These are phyloP conservation scores for Pseudonitzschia multiseries DNA, from an alignment of 108 stramenopile genomes.

Conservation along the genomic window DNA sequence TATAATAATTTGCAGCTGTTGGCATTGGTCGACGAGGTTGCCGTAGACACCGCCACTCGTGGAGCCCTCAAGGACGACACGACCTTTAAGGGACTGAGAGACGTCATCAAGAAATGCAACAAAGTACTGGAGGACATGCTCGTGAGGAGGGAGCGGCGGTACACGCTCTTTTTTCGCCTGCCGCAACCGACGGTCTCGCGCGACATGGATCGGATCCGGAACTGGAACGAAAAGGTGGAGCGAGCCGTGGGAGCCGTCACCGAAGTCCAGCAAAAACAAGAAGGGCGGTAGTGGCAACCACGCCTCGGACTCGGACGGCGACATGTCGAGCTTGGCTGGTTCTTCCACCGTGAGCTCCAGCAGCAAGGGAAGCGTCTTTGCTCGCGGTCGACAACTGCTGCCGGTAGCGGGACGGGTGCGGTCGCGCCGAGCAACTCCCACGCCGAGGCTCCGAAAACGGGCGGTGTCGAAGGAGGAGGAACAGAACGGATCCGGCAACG, in stretches of 20 bases:
- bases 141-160: constrained; percentile 71
- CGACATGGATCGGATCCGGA: constrained; percentile 62
- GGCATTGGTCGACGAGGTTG: constrained; percentile 82
- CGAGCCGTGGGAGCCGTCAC: constrained; percentile 81
- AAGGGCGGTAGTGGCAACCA: constrained; percentile 1
- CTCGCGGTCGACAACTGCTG: constrained; percentile 72
- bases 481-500: constrained; percentile 22
- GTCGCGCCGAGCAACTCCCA: constrained; percentile 79
- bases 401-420: constrained; percentile 79
- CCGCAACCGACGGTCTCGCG: constrained; percentile 53
- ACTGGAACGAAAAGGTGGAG: constrained; percentile 82
- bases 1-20: constrained; percentile 54
- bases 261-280: constrained; percentile 20
- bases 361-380: constrained; percentile 54
- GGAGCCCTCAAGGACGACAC: constrained; percentile 86
- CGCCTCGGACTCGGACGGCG: constrained; percentile 41
- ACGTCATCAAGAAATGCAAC: constrained; percentile 88
- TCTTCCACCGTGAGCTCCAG: constrained; percentile 38
- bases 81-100: constrained; percentile 77
- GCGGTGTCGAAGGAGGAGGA: constrained; percentile 11
- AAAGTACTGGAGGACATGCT: constrained; percentile 82
- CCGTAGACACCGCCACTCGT: constrained; percentile 81
- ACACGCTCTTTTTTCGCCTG: constrained; percentile 78
- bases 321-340: constrained; percentile 35
- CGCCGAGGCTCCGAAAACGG: constrained; percentile 57